Percentiles rank a stretch among this genome's conserved stretches.
Conservation (phyloP, 2,329 filamentous ascomycete genomes). For the Aspergillus piperis region DNA sequence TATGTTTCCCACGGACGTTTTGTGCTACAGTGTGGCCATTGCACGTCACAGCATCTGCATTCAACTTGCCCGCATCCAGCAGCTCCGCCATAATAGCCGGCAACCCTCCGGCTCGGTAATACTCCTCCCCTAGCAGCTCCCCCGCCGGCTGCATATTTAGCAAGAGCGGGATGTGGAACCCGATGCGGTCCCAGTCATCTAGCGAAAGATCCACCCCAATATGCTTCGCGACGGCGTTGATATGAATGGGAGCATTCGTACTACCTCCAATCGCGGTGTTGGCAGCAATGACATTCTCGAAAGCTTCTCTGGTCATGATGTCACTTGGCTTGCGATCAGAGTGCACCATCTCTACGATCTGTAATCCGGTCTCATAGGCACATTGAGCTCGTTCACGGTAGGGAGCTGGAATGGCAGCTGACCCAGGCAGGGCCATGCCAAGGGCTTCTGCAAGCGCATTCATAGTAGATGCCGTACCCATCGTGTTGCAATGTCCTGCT, state of each 20-base stretch:
- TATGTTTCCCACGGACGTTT: constrained; percentile 48
- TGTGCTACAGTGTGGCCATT: constrained; percentile 51
- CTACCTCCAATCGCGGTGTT: constrained; percentile 60
- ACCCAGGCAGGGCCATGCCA: constrained; percentile 56
- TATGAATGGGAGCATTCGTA: constrained; percentile 59
- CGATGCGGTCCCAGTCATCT: constrained; percentile 57
- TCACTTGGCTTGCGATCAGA: constrained; percentile 55
- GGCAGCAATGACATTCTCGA: constrained; percentile 58
- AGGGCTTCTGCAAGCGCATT: constrained; percentile 56
- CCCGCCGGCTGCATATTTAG: constrained; percentile 59
- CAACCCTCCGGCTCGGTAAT: constrained; percentile 56
- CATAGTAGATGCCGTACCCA: constrained; percentile 58
- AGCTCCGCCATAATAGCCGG: constrained; percentile 58
- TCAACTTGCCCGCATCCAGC: constrained; percentile 50
- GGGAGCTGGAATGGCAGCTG: constrained; percentile 54
- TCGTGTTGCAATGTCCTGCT: constrained; percentile 55
- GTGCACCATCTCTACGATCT: constrained; percentile 54
- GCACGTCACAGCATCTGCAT: constrained; percentile 47
- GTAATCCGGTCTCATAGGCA: constrained; percentile 52
- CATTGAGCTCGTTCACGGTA: constrained; percentile 53
- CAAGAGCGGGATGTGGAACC: constrained; percentile 53
- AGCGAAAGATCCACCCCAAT: constrained; percentile 53
- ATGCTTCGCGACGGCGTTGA: constrained; percentile 58
- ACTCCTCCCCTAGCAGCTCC: constrained; percentile 56
- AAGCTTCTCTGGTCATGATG: constrained; percentile 57